Evolutionary conservation across 2,329 filamentous ascomycete species (phyloP).

Genomic region (Anisogramma anomala): DNA sequence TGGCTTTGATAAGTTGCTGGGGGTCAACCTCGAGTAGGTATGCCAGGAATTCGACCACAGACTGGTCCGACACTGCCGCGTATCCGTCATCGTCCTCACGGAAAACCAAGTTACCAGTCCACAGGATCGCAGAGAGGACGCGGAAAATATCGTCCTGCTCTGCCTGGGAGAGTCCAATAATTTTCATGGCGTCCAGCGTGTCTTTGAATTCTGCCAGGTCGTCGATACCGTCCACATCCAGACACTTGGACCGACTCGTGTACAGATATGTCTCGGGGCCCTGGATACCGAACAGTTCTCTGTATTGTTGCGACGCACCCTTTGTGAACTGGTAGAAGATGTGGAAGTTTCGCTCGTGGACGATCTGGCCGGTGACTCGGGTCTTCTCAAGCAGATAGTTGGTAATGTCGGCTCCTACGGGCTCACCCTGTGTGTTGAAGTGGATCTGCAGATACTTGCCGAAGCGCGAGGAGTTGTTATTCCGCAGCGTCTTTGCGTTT

Average conservation of each 20-base stretch:
- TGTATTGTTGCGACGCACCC: conserved; percentile 75
- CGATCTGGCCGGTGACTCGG: conserved; percentile 87
- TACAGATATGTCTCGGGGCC: conserved; percentile 88
- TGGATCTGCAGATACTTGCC: conserved; percentile 97
- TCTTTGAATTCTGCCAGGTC: conserved; percentile 82
- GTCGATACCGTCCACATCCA: conserved; percentile 88
- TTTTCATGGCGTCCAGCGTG: conserved; percentile 84
- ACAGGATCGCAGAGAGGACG: conserved; percentile 82
- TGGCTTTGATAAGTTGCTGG: conserved; percentile 67
- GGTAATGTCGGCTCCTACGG: conserved; percentile 91
- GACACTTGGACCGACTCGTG: conserved; percentile 87
- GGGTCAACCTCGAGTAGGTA: conserved; percentile 85
- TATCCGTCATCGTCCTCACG: conserved; percentile 81
- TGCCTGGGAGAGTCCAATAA: conserved; percentile 76
- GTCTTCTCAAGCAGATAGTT: conserved; percentile 96
- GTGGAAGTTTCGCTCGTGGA: conserved; percentile 94
- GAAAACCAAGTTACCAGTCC: conserved; percentile 92
- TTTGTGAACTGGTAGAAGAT: conserved; percentile 99
- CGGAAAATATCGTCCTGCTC: conserved; percentile 97
- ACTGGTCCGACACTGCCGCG: conserved; percentile 75
- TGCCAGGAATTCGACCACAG: conserved; percentile 86
- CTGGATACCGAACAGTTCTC: conserved; percentile 81
- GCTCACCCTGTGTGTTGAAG: conserved; percentile 85
- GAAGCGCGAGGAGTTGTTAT: conserved; percentile 98
- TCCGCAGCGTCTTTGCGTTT: conserved; percentile 93